Percentiles rank a stretch among this genome's conserved stretches.
Conservation (phyloP, 2,329 filamentous ascomycete genomes). For the Xylaria sp. region DNA sequence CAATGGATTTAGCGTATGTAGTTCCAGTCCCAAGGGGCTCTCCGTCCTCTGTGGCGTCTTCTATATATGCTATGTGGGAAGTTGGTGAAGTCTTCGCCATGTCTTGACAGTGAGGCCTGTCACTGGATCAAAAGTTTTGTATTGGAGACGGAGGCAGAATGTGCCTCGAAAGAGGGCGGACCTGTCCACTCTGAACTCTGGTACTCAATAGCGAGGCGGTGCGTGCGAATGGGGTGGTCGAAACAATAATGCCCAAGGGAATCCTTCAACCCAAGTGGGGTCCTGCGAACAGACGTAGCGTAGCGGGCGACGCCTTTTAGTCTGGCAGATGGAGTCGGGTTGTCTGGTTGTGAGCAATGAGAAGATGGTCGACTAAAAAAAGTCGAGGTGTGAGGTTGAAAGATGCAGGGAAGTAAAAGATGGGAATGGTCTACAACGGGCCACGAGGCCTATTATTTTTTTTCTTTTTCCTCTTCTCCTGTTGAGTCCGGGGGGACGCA, state of each 20-base stretch:
- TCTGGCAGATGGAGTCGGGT: background rate
- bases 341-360: background rate
- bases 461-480: conserved; percentile 1
- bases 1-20: conserved; percentile 51
- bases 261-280: background rate
- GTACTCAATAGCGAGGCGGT: conserved; percentile 23
- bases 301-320: background rate
- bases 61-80: conserved; percentile 45
- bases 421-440: background rate
- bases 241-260: background rate
- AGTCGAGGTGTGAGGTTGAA: background rate
- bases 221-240: background rate
- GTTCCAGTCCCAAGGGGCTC: conserved; percentile 44
- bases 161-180: conserved; percentile 23
- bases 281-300: background rate
- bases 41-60: conserved; percentile 55
- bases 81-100: conserved; percentile 46
- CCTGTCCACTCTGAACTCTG: conserved; percentile 17
- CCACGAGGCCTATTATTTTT: background rate
- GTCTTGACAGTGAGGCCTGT: conserved; percentile 28
- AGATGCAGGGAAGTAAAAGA: background rate
- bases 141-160: conserved; percentile 4
- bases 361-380: too few species aligned
- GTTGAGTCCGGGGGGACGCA: conserved; percentile 18
- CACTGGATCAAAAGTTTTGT: conserved; percentile 23